Percentiles rank a stretch among this genome's conserved stretches.
Conservation (phyloP, 768 basidiomycete species). For the Steccherinum ochraceum region DNA sequence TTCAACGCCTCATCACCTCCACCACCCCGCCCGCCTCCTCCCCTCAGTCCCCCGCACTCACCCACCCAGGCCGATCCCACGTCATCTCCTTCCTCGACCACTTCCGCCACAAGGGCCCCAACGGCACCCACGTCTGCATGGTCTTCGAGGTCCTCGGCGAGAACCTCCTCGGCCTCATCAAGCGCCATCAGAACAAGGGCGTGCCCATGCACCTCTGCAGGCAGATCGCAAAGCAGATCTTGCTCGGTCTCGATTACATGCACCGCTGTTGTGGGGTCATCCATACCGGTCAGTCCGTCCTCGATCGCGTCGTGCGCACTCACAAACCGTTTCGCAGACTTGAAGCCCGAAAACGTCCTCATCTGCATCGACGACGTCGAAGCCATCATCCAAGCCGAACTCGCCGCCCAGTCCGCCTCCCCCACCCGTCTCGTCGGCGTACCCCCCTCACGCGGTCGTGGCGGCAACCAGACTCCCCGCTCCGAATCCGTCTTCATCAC, state of each 20-base stretch:
- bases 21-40: conserved; percentile 48
- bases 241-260: conserved; percentile 96
- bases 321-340: conserved; percentile 39
- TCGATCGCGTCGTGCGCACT: neutral
- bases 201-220: conserved; percentile 89
- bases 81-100: conserved; percentile 98
- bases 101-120: conserved; percentile 93
- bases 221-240: conserved; percentile 95
- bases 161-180: conserved; percentile 93
- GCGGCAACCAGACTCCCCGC: conserved; percentile 94
- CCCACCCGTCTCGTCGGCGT: conserved; percentile 82
- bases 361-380: conserved; percentile 98
- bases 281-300: conserved; percentile 62
- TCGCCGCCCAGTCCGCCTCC: conserved; percentile 45
- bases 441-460: conserved; percentile 85
- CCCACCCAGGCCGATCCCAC: conserved; percentile 86
- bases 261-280: conserved; percentile 96
- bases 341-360: conserved; percentile 97
- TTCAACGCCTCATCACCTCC: conserved; percentile 91
- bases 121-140: conserved; percentile 98
- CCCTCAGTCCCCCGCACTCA: conserved; percentile 49
- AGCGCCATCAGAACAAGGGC: conserved; percentile 96
- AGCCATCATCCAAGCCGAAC: conserved; percentile 79
- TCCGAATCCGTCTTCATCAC: conserved; percentile 81
- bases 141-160: conserved; percentile 98